Percentiles rank a stretch among this genome's conserved stretches.
Conservation (phyloP, 805 yeast genomes). For the Lipomyces starkeyi region DNA sequence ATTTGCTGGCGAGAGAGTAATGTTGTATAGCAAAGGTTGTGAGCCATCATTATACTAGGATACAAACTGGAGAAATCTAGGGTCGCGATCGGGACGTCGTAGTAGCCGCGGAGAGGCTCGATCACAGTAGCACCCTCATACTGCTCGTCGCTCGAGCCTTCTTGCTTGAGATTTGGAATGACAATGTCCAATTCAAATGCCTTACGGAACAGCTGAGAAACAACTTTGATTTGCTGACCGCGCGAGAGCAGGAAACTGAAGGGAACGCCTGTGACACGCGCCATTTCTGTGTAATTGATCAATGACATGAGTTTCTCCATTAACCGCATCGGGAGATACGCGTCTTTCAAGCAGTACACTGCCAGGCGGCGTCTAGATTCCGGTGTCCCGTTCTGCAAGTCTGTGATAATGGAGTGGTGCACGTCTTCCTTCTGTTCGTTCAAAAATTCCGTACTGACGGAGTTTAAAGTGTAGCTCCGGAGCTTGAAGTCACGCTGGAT, state of each 20-base stretch:
- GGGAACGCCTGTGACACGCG: constrained; percentile 99
- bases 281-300: constrained; percentile 98
- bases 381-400: constrained; percentile 86
- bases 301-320: constrained; percentile 94
- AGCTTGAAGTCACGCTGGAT: constrained; percentile 93
- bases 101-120: constrained; percentile 94
- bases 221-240: constrained; percentile 97
- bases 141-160: constrained; percentile 83
- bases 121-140: constrained; percentile 99
- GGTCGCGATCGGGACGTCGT: constrained; percentile 96
- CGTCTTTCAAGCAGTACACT: constrained; percentile 95
- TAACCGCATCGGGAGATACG: constrained; percentile 85
- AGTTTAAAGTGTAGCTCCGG: constrained; percentile 91
- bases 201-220: constrained; percentile 92
- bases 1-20: constrained; percentile 72
- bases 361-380: constrained; percentile 96
- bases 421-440: constrained; percentile 98
- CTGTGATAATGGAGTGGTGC: constrained; percentile 95
- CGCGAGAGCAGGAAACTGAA: constrained; percentile 84
- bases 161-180: constrained; percentile 84
- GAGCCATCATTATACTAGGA: constrained; percentile 99
- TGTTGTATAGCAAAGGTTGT: constrained; percentile 94
- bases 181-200: constrained; percentile 86
- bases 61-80: constrained; percentile 96
- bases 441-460: constrained; percentile 91